These are phyloP conservation scores for Talaromyces marneffei DNA, from an alignment of 2,329 filamentous ascomycete genomes.

Conservation along the genomic window DNA sequence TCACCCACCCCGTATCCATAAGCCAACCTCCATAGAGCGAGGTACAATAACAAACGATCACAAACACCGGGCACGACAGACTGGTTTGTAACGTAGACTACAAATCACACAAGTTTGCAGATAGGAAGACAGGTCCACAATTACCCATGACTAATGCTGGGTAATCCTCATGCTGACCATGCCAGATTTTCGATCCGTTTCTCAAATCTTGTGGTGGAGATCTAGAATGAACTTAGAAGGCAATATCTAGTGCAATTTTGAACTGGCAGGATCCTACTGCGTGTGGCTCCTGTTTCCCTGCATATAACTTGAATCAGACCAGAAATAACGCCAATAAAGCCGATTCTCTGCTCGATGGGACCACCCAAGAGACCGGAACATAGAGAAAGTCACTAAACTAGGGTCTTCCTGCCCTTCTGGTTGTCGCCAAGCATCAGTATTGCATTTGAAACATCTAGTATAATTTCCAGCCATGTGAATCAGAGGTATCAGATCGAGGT, in stretches of 20 bases:
- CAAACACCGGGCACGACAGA: neutral
- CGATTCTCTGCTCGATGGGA: neutral
- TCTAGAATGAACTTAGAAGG: neutral
- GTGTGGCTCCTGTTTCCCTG: neutral
- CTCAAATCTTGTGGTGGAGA: neutral
- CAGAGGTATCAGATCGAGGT: neutral
- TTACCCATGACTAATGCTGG: neutral
- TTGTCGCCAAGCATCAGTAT: neutral
- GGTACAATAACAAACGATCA: neutral
- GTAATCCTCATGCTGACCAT: neutral
- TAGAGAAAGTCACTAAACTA: neutral
- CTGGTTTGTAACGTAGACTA: neutral
- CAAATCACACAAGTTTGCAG: neutral
- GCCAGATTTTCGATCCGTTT: neutral
- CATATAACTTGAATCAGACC: neutral
- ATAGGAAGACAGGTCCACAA: neutral
- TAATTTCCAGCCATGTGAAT: neutral
- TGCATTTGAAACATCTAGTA: neutral
- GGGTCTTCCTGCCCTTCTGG: neutral
- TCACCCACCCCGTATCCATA: neutral
- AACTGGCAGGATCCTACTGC: neutral
- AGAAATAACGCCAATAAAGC: neutral
- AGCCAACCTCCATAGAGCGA: neutral
- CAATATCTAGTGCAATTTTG: neutral
- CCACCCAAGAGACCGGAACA: neutral